Evolutionary conservation across 164 flowering plant genomes (phyloP).

Genomic region (Berberis vulgaris): DNA sequence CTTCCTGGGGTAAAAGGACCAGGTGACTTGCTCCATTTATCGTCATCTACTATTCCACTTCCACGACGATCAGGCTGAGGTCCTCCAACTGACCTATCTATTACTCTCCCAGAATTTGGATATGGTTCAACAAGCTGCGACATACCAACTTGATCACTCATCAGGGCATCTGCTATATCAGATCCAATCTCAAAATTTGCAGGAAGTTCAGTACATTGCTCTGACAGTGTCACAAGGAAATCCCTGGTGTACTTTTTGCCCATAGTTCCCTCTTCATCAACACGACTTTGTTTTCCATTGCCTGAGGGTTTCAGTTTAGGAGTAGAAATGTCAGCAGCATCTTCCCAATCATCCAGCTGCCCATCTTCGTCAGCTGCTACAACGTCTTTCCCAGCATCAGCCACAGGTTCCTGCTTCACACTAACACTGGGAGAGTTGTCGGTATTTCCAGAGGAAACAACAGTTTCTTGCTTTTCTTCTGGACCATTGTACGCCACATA

Average conservation of each 20-base stretch:
- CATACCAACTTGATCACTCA: constrained; percentile 23
- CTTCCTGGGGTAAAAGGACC: constrained; percentile 37
- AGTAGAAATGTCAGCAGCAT: constrained; percentile 70
- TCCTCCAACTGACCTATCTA: constrained; percentile 41
- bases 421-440: constrained; percentile 17
- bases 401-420: constrained; percentile 24
- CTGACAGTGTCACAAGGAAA: constrained; percentile 68
- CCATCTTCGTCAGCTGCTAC: constrained; percentile 17
- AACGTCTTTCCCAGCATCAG: constrained; percentile 21
- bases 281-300: constrained; percentile 17
- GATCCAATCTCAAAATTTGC: constrained; percentile 38
- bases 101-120: constrained; percentile 51
- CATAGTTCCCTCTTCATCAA: constrained; percentile 22
- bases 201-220: constrained; percentile 51
- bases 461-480: constrained; percentile 55
- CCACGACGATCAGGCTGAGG: constrained; percentile 63
- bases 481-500: constrained; percentile 85
- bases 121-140: constrained; percentile 37
- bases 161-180: constrained; percentile 41
- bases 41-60: constrained; percentile 50
- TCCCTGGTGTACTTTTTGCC: constrained; percentile 70
- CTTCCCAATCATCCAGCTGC: constrained; percentile 86
- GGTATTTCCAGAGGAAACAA: constrained; percentile 17
- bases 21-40: constrained; percentile 62
- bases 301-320: constrained; percentile 44